Percentiles rank a stretch among this genome's conserved stretches.
phyloP scores from a whole-genome alignment of 1,139 yeast species.

The Zygotorulaspora mrakii region DNA sequence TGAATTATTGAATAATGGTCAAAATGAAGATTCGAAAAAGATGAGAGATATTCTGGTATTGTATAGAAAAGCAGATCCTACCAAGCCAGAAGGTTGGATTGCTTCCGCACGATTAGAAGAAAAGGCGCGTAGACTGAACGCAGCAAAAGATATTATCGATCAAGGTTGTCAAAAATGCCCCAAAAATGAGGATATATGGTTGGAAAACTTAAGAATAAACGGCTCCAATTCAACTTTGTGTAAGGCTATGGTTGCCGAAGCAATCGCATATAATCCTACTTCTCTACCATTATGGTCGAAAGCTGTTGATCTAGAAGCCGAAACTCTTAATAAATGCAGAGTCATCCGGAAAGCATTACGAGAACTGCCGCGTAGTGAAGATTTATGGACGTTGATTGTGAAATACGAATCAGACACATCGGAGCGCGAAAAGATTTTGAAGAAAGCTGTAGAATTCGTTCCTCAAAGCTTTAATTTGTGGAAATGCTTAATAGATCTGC shows the following conservation, averaged over 20 bases:
- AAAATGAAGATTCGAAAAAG: conserved; percentile 49
- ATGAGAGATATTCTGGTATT: conserved; percentile 62
- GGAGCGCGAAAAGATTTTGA: conserved; percentile 53
- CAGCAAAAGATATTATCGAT: conserved; percentile 58
- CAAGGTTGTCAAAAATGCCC: conserved; percentile 76
- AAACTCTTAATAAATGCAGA: conserved; percentile 47
- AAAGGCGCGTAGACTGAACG: conserved; percentile 50
- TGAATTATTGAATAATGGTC: conserved; percentile 13
- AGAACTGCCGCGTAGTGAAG: conserved; percentile 45
- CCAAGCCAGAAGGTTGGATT: conserved; percentile 78
- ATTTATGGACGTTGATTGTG: conserved; percentile 54
- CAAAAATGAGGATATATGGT: conserved; percentile 70
- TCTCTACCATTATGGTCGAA: conserved; percentile 68
- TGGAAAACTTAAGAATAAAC: conserved; percentile 72
- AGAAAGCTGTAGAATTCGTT: conserved; percentile 66
- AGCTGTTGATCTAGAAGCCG: conserved; percentile 65
- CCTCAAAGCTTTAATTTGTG: conserved; percentile 66
- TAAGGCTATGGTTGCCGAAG: conserved; percentile 61
- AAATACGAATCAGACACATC: conserved; percentile 47
- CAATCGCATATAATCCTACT: conserved; percentile 52
- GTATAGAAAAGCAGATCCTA: conserved; percentile 68
- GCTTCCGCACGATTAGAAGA: conserved; percentile 81
- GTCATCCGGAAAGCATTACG: conserved; percentile 62
- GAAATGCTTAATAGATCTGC: conserved; percentile 47
- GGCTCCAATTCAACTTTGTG: conserved; percentile 44